A percentile compares a stretch with the other conserved stretches of the same genome.
Evolutionary conservation across 2,329 filamentous ascomycete genomes (phyloP).

Genomic region (Coleophoma crateriformis): DNA sequence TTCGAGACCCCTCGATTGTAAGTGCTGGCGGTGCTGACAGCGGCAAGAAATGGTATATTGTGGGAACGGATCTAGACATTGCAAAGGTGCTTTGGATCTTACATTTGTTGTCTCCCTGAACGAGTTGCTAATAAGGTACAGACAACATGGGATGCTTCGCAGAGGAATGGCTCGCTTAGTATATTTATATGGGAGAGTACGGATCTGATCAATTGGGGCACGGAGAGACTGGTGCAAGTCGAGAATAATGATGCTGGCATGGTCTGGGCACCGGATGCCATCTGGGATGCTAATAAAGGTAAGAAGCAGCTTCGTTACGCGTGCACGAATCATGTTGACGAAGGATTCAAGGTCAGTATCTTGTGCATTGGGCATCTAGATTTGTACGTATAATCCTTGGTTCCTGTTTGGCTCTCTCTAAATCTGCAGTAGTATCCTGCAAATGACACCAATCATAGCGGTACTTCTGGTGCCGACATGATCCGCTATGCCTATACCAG

Average conservation of each 20-base stretch:
- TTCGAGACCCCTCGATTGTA: conserved; percentile 46
- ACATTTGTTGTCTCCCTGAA: not conserved
- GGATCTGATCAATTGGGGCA: conserved; percentile 42
- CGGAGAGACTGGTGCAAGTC: conserved; percentile 42
- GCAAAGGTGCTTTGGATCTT: conserved; percentile 27
- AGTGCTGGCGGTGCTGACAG: conserved; percentile 38
- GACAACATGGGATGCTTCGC: conserved; percentile 46
- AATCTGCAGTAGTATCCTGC: conserved; percentile 32
- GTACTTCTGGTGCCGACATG: conserved; percentile 33
- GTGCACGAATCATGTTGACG: conserved; percentile 1
- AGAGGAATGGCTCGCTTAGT: conserved; percentile 42
- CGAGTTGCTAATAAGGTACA: conserved; percentile 16
- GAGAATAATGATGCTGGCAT: conserved; percentile 49
- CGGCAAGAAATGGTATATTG: conserved; percentile 48
- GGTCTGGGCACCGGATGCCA: conserved; percentile 52
- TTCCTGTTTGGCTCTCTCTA: not conserved
- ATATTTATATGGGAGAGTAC: conserved; percentile 52
- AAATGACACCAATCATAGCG: conserved; percentile 42
- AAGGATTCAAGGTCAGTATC: conserved; percentile 30
- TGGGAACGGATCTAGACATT: conserved; percentile 49
- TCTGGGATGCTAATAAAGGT: conserved; percentile 42
- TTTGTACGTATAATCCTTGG: conserved; percentile 29
- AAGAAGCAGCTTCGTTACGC: not conserved
- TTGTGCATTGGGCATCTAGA: conserved; percentile 42
- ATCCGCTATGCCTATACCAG: conserved; percentile 50